These are phyloP conservation scores for Suhomyces bribrorum DNA, from an alignment of 1,139 yeast species.

Conservation along the genomic window DNA sequence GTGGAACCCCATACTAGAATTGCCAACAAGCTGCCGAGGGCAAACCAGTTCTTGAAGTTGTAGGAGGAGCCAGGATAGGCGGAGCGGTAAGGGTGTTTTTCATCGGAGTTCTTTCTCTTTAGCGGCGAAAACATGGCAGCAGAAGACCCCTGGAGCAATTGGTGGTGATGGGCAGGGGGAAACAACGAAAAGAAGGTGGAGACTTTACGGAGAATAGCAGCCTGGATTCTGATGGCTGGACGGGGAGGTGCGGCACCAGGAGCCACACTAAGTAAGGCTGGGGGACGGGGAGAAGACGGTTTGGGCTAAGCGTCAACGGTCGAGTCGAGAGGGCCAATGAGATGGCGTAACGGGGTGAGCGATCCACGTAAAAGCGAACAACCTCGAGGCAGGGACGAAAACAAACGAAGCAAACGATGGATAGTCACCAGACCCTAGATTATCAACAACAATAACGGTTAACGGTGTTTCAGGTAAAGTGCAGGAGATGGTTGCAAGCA, in stretches of 20 bases:
- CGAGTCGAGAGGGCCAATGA: too few relatives aligned
- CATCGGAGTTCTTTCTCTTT: constrained; percentile 17
- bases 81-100: constrained; percentile 10
- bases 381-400: too few relatives aligned
- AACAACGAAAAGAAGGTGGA: background rate
- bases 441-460: too few relatives aligned
- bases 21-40: constrained; percentile 27
- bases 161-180: background rate
- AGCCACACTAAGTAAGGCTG: background rate
- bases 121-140: constrained; percentile 12
- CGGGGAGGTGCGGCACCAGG: background rate
- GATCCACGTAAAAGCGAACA: too few relatives aligned
- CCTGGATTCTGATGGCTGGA: background rate
- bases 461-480: too few relatives aligned
- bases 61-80: constrained; percentile 6
- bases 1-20: constrained; percentile 43
- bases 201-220: background rate
- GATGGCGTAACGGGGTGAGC: too few relatives aligned
- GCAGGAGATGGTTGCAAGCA: too few relatives aligned
- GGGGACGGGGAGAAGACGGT: too few relatives aligned
- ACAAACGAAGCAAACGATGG: too few relatives aligned
- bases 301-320: too few relatives aligned
- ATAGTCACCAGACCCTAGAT: too few relatives aligned
- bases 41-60: constrained; percentile 19
- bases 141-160: too few relatives aligned